Percentiles rank a stretch among this genome's conserved stretches.
phyloP scores from a whole-genome alignment of 2,329 filamentous ascomycete genomes.

The Epichloe hybrida region DNA sequence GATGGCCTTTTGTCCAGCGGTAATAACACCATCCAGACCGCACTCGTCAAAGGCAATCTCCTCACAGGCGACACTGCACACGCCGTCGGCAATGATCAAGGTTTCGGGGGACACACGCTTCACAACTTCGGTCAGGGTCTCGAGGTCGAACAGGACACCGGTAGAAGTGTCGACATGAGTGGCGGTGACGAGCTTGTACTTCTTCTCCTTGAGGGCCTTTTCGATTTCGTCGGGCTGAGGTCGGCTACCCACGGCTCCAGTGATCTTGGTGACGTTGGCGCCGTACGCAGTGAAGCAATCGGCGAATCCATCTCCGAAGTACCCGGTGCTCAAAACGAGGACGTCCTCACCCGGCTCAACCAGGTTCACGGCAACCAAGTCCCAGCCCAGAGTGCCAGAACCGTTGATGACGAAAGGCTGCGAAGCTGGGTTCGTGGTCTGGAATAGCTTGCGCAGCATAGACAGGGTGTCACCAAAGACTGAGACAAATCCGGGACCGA shows the following conservation, averaged over 20 bases:
- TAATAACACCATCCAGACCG: constrained; percentile 85
- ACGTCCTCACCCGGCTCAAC: constrained; percentile 81
- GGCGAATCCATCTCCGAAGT: constrained; percentile 92
- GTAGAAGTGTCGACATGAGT: constrained; percentile 98
- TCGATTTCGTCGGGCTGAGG: constrained; percentile 82
- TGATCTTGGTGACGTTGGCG: constrained; percentile 77
- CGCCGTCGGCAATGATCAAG: constrained; percentile 82
- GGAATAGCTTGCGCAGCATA: constrained; percentile 86
- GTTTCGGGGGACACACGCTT: constrained; percentile 82
- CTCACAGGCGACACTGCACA: constrained; percentile 92
- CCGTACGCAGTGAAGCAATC: constrained; percentile 88
- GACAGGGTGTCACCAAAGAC: constrained; percentile 81
- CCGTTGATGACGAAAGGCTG: constrained; percentile 92
- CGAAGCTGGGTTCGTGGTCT: constrained; percentile 65
- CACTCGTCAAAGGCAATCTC: constrained; percentile 94
- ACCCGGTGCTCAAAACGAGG: constrained; percentile 87
- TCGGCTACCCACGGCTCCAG: constrained; percentile 74
- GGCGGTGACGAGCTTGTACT: constrained; percentile 87
- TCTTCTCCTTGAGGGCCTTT: constrained; percentile 73
- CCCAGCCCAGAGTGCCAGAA: constrained; percentile 93
- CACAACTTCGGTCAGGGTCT: constrained; percentile 69
- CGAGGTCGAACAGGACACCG: constrained; percentile 83
- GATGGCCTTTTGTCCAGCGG: constrained; percentile 93
- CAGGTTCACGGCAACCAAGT: constrained; percentile 87
- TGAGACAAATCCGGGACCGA: constrained; percentile 76